Evolutionary conservation across 495 filamentous ascomycete species (phyloP).

Genomic region (Apiosordaria backusii): DNA sequence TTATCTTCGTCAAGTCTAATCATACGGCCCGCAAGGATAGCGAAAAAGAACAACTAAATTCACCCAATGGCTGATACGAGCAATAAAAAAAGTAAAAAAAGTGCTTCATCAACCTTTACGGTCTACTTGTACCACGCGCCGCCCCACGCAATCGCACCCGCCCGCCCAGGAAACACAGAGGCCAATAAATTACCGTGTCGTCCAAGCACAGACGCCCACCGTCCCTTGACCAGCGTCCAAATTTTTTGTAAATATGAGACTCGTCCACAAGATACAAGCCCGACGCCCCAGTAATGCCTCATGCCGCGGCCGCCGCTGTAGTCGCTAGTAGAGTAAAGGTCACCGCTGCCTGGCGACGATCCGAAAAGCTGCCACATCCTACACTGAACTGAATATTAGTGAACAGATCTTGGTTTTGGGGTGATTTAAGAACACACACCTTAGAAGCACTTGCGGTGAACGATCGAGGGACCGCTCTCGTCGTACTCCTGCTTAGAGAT

Average conservation of each 20-base stretch:
- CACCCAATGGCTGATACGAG: constrained; percentile 17
- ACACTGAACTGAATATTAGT: too few relatives aligned
- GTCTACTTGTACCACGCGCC: constrained; percentile 43
- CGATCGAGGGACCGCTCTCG: constrained; percentile 98
- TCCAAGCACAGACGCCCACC: constrained; percentile 45
- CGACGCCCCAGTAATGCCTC: constrained; percentile 35
- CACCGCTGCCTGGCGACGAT: constrained; percentile 35
- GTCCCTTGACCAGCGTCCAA: constrained; percentile 44
- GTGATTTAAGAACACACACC: constrained; percentile 37
- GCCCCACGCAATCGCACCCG: constrained; percentile 35
- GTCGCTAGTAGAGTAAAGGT: constrained; percentile 31
- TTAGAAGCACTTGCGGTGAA: constrained; percentile 99
- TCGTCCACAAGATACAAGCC: constrained; percentile 43
- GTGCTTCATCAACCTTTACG: constrained; percentile 47
- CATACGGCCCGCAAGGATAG: background rate
- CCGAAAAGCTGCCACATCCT: constrained; percentile 23
- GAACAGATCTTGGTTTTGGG: too few relatives aligned
- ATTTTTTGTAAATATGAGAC: constrained; percentile 51
- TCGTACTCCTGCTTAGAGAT: constrained; percentile 99
- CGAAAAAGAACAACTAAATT: background rate
- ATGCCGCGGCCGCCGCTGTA: constrained; percentile 32
- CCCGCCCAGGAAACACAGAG: constrained; percentile 43
- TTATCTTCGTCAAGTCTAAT: too few relatives aligned
- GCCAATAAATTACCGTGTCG: constrained; percentile 31
- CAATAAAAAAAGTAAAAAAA: constrained; percentile 20